phyloP scores from a whole-genome alignment of 306 rosid genomes.

The Phaseolus lunatus region DNA sequence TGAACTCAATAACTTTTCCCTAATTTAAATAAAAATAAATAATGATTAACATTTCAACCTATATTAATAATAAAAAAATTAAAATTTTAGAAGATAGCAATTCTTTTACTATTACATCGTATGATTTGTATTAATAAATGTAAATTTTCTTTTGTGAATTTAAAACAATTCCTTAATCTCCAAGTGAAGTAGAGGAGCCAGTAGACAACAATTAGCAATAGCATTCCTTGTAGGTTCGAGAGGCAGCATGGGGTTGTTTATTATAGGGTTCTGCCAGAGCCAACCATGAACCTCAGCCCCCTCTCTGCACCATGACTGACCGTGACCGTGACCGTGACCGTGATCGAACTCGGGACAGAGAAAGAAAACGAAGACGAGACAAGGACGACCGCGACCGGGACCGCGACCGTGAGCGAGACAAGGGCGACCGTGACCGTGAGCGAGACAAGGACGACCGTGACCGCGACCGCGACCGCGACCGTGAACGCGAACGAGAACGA shows the following conservation, averaged over 20 bases:
- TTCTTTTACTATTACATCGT: too few species aligned
- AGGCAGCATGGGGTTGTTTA: not conserved
- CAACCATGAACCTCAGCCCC: conserved; percentile 10
- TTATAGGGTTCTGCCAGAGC: conserved; percentile 39
- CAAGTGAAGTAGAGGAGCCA: too few species aligned
- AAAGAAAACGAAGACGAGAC: conserved; percentile 59
- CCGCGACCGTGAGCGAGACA: conserved; percentile 59
- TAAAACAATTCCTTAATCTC: too few species aligned
- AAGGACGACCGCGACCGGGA: conserved; percentile 56
- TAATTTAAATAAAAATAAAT: too few species aligned
- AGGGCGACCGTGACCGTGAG: conserved; percentile 53
- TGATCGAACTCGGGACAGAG: conserved; percentile 53
- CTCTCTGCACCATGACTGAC: conserved; percentile 40
- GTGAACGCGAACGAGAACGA: conserved; percentile 48
- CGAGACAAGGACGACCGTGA: too few species aligned
- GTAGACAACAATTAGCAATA: too few species aligned
- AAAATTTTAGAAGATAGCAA: too few species aligned
- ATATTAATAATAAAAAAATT: too few species aligned
- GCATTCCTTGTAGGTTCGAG: not conserved
- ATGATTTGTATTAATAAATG: too few species aligned
- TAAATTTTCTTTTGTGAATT: too few species aligned
- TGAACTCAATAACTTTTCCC: too few species aligned
- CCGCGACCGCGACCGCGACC: conserved; percentile 45
- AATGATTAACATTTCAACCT: too few species aligned
- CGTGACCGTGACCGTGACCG: conserved; percentile 55